A percentile compares a stretch with the other conserved stretches of the same genome.
phyloP scores from a whole-genome alignment of 2,329 filamentous ascomycete species.

The Neofusicoccum sp. region DNA sequence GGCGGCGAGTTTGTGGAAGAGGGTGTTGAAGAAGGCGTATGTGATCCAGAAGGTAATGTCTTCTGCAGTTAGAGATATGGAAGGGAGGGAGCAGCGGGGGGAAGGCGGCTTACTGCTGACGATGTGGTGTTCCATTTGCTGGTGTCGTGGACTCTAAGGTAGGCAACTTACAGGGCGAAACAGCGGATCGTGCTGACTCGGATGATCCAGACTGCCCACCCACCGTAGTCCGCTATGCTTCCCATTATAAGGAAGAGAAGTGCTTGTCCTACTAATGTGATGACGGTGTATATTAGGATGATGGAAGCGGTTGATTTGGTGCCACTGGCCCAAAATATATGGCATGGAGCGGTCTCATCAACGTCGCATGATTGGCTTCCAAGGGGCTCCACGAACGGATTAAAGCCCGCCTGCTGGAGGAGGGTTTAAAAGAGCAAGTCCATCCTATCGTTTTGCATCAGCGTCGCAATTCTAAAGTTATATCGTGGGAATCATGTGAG shows the following conservation, averaged over 20 bases:
- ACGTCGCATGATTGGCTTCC: conserved; percentile 49
- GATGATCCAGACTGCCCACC: conserved; percentile 64
- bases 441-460: conserved; percentile 53
- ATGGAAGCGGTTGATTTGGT: conserved; percentile 63
- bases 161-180: conserved; percentile 66
- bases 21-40: conserved; percentile 39
- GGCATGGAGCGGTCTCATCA: conserved; percentile 22
- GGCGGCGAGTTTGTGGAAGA: conserved; percentile 60
- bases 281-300: conserved; percentile 66
- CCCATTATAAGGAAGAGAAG: conserved; percentile 57
- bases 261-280: conserved; percentile 68
- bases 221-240: conserved; percentile 64
- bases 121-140: conserved; percentile 62
- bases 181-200: conserved; percentile 63
- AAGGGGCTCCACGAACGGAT: conserved; percentile 57
- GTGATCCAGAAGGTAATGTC: conserved; percentile 55
- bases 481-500: conserved; percentile 22
- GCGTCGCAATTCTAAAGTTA: not conserved
- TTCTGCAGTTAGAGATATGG: conserved; percentile 62
- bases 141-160: conserved; percentile 65
- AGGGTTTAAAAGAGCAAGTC: conserved; percentile 65
- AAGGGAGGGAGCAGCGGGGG: conserved; percentile 46
- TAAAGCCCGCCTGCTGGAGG: conserved; percentile 61
- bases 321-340: conserved; percentile 22
- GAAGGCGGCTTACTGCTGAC: conserved; percentile 45